These are phyloP conservation scores for Russula lepida DNA, from an alignment of 768 basidiomycete species.

Conservation along the genomic window DNA sequence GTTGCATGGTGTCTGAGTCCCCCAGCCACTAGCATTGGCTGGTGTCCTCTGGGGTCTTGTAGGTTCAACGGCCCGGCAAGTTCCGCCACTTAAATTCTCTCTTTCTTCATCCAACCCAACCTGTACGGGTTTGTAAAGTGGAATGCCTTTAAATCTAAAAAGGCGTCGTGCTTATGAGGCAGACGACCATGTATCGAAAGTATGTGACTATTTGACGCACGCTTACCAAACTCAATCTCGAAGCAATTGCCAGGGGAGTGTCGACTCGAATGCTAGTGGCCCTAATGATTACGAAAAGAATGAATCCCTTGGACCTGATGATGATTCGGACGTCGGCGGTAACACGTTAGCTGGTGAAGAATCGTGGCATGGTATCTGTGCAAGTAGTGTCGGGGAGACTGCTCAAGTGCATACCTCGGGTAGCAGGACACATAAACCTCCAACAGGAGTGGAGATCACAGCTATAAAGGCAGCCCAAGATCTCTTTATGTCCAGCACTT, in stretches of 20 bases:
- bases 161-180: not conserved
- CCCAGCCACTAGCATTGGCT: no score
- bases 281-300: not conserved
- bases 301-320: not conserved
- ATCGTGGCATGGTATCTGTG: not conserved
- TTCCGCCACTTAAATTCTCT: not conserved
- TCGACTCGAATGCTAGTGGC: no score
- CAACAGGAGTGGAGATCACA: slow-evolving; percentile 62
- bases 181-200: not conserved
- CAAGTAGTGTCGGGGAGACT: not conserved
- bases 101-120: not conserved
- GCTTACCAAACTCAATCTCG: not conserved
- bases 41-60: no score
- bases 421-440: slow-evolving; percentile 37
- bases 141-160: slow-evolving; percentile 9
- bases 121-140: not conserved
- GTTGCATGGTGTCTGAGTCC: no score
- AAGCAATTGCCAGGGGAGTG: not conserved
- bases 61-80: not conserved
- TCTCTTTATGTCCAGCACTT: slow-evolving; percentile 68
- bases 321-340: not conserved
- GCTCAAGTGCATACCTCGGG: not conserved
- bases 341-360: not conserved
- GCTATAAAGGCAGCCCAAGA: slow-evolving; percentile 66
- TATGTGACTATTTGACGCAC: not conserved